A percentile compares a stretch with the other conserved stretches of the same genome.
Evolutionary conservation across 2,329 filamentous ascomycete genomes (phyloP).

Genomic region (Sclerotinia nivalis): DNA sequence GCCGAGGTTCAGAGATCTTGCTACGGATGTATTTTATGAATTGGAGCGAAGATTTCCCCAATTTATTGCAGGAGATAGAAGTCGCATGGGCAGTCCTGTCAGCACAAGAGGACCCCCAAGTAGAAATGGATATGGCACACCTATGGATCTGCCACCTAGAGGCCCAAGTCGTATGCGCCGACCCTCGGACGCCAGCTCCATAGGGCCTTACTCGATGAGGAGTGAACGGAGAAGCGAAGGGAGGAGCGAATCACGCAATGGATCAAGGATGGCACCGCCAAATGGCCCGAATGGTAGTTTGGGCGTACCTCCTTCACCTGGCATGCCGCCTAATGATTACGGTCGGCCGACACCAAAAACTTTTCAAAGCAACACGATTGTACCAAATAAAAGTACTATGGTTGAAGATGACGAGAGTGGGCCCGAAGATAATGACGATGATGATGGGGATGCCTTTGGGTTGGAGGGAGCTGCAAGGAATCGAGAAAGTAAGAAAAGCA

Average conservation of each 20-base stretch:
- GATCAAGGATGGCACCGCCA: constrained; percentile 44
- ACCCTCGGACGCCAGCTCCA: constrained; percentile 61
- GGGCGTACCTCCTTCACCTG: constrained; percentile 60
- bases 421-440: constrained; percentile 76
- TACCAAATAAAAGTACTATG: constrained; percentile 97
- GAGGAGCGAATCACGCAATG: constrained; percentile 38
- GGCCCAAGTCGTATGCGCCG: constrained; percentile 52
- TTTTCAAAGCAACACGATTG: constrained; percentile 92
- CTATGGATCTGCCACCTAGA: constrained; percentile 56
- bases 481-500: constrained; percentile 45
- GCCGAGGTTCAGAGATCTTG: constrained; percentile 84
- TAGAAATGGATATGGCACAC: constrained; percentile 57
- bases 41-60: constrained; percentile 85
- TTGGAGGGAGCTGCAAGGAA: constrained; percentile 48
- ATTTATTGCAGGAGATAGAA: constrained; percentile 70
- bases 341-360: constrained; percentile 82
- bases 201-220: constrained; percentile 44
- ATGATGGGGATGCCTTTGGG: constrained; percentile 68
- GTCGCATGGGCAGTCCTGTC: constrained; percentile 68
- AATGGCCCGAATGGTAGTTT: constrained; percentile 44
- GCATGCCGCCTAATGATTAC: constrained; percentile 61
- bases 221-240: constrained; percentile 26
- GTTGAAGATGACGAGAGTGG: constrained; percentile 84
- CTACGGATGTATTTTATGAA: constrained; percentile 95
- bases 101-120: constrained; percentile 60